Evolutionary conservation across 1,139 yeast genomes (phyloP), one percentile per base, ranked within the genome.

Genomic region (Eremothecium cymbalariae): DNA sequence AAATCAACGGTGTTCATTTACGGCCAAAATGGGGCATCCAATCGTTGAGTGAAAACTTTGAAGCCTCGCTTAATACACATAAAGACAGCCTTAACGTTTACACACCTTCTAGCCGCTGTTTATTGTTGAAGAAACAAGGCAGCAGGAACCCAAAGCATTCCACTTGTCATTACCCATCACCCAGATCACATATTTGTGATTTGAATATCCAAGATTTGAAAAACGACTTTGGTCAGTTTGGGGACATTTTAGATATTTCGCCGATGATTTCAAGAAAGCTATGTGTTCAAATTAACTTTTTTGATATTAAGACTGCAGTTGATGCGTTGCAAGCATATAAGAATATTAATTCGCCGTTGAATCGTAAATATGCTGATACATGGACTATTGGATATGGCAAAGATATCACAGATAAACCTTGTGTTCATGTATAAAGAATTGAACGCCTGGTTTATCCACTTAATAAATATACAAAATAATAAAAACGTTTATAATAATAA

Each of bases 351-450:
- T 60, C 72, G 2, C 44, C 42, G n/a, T 47, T 78, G 43, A 48
- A 62, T 35, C 46, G 46, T n/a, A 72, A 67, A 44, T 82, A 76
- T 34, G 43, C 41, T 47, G 55, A 55, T 6, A 70, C 62, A 6
- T 83, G 94, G 93, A 57, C 64, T 8, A 59, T 79, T 3, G 68
- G 75, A 70, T 83, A 73, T 49, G 85, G 82, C 0, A 69, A 67
- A 34, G 94, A 83, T 52, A 71, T 74, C 1, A 66, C 84, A 5
- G 90, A 80, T 43, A 64, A 62, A 40, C 75, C 71, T 4, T 67
- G 73, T 42, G 44, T 57, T 22, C 48, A 45, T 22, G 31, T 52
- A 9, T 50, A 32, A 42, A 33, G 14, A 13, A 32, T 13, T 18
- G 18, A 12, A 23, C 15, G 8, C 20, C 4, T 16, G 11, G 16